phyloP scores from a whole-genome alignment of 1,139 yeast species.

The Magnusiomyces paraingens region DNA sequence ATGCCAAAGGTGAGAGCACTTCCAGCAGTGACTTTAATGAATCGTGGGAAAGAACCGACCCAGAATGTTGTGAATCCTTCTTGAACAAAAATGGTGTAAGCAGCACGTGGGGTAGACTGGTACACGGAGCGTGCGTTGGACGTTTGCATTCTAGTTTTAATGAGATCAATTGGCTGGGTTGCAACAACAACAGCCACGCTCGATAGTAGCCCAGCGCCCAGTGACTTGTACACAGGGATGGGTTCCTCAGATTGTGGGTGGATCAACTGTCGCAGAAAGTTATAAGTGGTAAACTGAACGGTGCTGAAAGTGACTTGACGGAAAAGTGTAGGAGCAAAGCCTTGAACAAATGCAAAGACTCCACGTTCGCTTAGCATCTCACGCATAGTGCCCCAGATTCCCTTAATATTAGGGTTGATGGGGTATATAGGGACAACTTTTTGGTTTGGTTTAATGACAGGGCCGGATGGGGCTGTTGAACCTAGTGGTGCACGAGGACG shows the following conservation, averaged over 20 bases:
- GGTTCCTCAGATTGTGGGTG: conserved; percentile 33
- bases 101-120: conserved; percentile 60
- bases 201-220: conserved; percentile 38
- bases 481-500: conserved; percentile 1
- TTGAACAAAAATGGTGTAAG: conserved; percentile 59
- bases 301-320: conserved; percentile 76
- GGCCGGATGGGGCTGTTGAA: conserved; percentile 2
- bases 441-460: conserved; percentile 9
- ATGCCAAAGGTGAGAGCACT: conserved; percentile 63
- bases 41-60: conserved; percentile 76
- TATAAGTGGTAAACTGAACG: conserved; percentile 79
- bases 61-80: conserved; percentile 57
- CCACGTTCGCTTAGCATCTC: conserved; percentile 74
- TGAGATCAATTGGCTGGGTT: conserved; percentile 88
- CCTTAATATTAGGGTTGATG: conserved; percentile 22
- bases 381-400: conserved; percentile 25
- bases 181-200: conserved; percentile 63
- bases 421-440: conserved; percentile 10
- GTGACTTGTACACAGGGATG: conserved; percentile 23
- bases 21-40: conserved; percentile 67
- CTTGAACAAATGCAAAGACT: conserved; percentile 69
- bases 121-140: conserved; percentile 55
- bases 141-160: conserved; percentile 85
- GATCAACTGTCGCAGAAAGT: conserved; percentile 56
- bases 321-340: conserved; percentile 68